Conservation (phyloP, 2,329 filamentous ascomycete genomes). For the Talaromyces sp. region DNA sequence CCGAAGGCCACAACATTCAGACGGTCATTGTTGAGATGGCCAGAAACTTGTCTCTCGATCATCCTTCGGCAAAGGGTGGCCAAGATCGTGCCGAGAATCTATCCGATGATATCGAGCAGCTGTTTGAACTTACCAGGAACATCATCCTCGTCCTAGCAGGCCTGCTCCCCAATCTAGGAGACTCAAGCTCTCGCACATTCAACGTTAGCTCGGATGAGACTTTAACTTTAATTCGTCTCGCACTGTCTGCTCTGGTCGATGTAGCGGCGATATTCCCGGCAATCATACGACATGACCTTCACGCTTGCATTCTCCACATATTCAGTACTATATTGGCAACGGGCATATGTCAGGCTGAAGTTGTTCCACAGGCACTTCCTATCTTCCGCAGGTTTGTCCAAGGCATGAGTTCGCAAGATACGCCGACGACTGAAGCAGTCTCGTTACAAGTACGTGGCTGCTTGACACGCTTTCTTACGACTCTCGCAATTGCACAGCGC, state of each 20-base stretch:
- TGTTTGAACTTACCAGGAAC: conserved; percentile 93
- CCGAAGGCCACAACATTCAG: conserved; percentile 83
- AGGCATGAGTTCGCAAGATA: conserved; percentile 54
- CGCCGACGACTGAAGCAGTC: conserved; percentile 40
- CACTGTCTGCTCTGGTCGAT: conserved; percentile 83
- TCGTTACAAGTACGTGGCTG: conserved; percentile 75
- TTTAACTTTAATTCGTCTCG: conserved; percentile 69
- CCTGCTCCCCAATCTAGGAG: conserved; percentile 66
- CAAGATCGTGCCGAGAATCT: conserved; percentile 67
- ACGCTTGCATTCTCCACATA: conserved; percentile 94
- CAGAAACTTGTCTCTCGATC: conserved; percentile 79
- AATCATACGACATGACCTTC: conserved; percentile 92
- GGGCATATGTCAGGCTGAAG: conserved; percentile 75
- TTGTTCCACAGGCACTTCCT: conserved; percentile 83
- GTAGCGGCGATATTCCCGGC: conserved; percentile 92
- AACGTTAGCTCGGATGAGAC: conserved; percentile 78
- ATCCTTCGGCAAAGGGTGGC: conserved; percentile 75
- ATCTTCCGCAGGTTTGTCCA: conserved; percentile 87
- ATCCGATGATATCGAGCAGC: conserved; percentile 94
- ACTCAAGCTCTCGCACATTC: conserved; percentile 56
- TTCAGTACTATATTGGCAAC: conserved; percentile 90
- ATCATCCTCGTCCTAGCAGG: conserved; percentile 90
- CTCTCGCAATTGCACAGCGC: conserved; percentile 49
- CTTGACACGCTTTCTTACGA: conserved; percentile 73
- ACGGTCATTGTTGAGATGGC: conserved; percentile 91